phyloP scores from a whole-genome alignment of 768 basidiomycete species.

The Lactarius evosmus region DNA sequence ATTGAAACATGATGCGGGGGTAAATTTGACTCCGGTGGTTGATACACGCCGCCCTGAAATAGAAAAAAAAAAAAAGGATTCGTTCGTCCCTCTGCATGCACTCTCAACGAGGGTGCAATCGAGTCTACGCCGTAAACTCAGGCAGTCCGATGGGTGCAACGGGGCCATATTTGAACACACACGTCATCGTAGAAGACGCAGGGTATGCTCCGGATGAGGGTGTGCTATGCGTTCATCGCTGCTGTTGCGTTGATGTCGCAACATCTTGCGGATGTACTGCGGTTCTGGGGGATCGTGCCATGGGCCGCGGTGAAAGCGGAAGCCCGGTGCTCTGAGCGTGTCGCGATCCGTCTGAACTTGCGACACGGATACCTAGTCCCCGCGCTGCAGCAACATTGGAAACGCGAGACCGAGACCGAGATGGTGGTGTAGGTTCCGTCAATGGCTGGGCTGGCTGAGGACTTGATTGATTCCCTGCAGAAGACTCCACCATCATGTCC shows the following conservation, averaged over 20 bases:
- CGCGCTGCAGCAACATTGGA: slow-evolving; percentile 26
- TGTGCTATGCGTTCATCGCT: slow-evolving; percentile 8
- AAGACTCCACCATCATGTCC: slow-evolving; percentile 36
- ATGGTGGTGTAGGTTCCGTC: slow-evolving; percentile 31
- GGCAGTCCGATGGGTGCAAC: not conserved
- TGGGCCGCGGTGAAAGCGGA: slow-evolving; percentile 33
- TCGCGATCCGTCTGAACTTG: slow-evolving; percentile 29
- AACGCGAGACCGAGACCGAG: slow-evolving; percentile 21
- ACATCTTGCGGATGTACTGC: slow-evolving; percentile 10
- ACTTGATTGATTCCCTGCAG: slow-evolving; percentile 28
- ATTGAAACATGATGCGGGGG: slow-evolving; percentile 26
- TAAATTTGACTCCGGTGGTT: slow-evolving; percentile 26
- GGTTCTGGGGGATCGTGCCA: slow-evolving; percentile 23
- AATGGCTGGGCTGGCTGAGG: slow-evolving; percentile 37
- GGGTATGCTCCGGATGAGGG: not conserved
- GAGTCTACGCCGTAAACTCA: slow-evolving; percentile 4
- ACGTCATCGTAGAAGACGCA: slow-evolving; percentile 15
- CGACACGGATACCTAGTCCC: slow-evolving; percentile 26
- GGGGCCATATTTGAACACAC: slow-evolving; percentile 9
- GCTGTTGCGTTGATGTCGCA: slow-evolving; percentile 3
- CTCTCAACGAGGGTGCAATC: slow-evolving; percentile 10
- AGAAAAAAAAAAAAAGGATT: not conserved
- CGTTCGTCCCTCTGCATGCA: slow-evolving; percentile 1
- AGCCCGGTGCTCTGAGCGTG: slow-evolving; percentile 29
- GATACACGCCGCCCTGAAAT: slow-evolving; percentile 19